Evolutionary conservation across 192 early-diverging fungal genomes (phyloP).

Genomic region (Piromyces finnis): DNA sequence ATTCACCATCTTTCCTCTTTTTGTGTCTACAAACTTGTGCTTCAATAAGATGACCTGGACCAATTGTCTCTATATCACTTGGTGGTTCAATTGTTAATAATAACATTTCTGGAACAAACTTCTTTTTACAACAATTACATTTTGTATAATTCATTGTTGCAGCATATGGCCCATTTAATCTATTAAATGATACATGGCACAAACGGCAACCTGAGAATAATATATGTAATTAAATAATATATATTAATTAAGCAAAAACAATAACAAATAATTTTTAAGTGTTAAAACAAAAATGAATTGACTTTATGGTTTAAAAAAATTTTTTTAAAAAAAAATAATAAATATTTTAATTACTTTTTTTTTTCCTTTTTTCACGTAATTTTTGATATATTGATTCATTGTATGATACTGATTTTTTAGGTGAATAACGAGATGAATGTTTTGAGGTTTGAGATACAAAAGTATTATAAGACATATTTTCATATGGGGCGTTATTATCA

Average conservation of each 20-base stretch:
- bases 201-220: constrained; percentile 17
- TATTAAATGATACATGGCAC: constrained; percentile 47
- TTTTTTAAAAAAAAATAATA: too few relatives aligned
- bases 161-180: constrained; percentile 37
- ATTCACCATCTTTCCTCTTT: constrained; percentile 32
- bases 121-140: constrained; percentile 49
- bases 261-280: too few relatives aligned
- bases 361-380: background rate
- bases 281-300: too few relatives aligned
- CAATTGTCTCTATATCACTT: constrained; percentile 43
- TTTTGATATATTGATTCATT: background rate
- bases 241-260: too few relatives aligned
- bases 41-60: constrained; percentile 48
- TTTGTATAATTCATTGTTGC: constrained; percentile 50
- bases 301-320: too few relatives aligned
- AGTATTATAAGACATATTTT: background rate
- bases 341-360: background rate
- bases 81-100: constrained; percentile 58
- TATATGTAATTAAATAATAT: too few relatives aligned
- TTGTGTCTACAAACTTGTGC: constrained; percentile 41
- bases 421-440: background rate
- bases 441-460: background rate
- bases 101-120: constrained; percentile 56
- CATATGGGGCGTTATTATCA: background rate
- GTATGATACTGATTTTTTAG: background rate